Percentiles rank a stretch among this genome's conserved stretches.
phyloP scores from a whole-genome alignment of 805 yeast species.

The Yarrowia sp. region DNA sequence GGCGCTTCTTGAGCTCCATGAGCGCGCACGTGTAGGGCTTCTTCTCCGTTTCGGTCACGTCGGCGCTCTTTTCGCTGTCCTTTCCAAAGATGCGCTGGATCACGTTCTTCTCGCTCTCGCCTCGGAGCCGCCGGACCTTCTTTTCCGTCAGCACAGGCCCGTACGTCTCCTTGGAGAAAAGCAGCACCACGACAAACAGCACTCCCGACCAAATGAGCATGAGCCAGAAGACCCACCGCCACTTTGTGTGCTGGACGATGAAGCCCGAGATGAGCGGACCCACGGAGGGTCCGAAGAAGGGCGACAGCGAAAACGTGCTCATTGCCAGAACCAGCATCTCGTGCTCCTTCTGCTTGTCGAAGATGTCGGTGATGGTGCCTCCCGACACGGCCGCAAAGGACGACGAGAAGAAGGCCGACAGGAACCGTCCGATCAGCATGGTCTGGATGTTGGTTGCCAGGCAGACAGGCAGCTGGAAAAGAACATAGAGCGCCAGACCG shows the following conservation, averaged over 20 bases:
- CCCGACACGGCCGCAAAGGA: constrained; percentile 70
- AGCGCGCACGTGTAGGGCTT: constrained; percentile 6
- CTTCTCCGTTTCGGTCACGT: background rate
- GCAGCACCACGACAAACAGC: constrained; percentile 43
- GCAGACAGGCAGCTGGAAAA: constrained; percentile 32
- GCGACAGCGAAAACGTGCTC: constrained; percentile 58
- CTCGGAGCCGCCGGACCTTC: constrained; percentile 43
- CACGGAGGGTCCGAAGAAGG: constrained; percentile 56
- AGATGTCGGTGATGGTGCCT: constrained; percentile 64
- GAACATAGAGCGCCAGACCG: constrained; percentile 36
- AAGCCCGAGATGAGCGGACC: constrained; percentile 52
- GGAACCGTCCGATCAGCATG: constrained; percentile 53
- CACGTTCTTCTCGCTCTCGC: background rate
- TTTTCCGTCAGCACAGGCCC: constrained; percentile 51
- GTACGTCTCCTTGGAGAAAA: constrained; percentile 53
- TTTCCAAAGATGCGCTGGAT: constrained; percentile 1
- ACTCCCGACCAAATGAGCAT: constrained; percentile 55
- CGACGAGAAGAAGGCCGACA: constrained; percentile 65
- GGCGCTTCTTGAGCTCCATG: constrained; percentile 2
- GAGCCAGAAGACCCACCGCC: constrained; percentile 68
- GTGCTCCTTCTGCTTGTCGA: constrained; percentile 41
- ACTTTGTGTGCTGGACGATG: constrained; percentile 37
- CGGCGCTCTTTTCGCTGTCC: background rate
- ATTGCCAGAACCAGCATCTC: constrained; percentile 52
- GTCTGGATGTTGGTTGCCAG: constrained; percentile 49